Percentiles rank a stretch among this genome's conserved stretches.
Evolutionary conservation across 345 rosid species (phyloP).

Genomic region (Rhodomyrtus tomentosa): DNA sequence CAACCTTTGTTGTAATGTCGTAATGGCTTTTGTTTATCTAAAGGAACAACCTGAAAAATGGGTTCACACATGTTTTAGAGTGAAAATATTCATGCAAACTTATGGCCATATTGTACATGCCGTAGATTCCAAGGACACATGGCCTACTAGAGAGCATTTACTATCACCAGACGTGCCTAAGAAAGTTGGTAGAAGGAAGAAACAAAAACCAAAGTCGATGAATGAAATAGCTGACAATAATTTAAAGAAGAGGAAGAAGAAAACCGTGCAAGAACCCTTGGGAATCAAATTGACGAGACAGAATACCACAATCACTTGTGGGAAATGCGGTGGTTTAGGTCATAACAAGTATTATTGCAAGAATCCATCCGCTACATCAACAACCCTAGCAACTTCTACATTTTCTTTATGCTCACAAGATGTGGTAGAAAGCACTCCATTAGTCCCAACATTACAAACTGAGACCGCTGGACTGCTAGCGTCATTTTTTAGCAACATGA

Average conservation of each 20-base stretch:
- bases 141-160: no score
- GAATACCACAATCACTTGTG: background rate
- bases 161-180: no score
- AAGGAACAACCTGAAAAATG: background rate
- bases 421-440: background rate
- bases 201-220: no score
- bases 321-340: background rate
- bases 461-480: fast-evolving
- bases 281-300: no score
- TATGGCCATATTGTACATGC: no score
- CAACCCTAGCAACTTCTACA: background rate
- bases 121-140: no score
- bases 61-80: background rate
- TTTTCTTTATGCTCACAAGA: background rate
- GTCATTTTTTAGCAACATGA: background rate
- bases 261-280: no score
- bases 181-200: no score
- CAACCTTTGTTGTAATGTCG: fast-evolving
- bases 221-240: no score
- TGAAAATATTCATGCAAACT: no score
- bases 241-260: no score
- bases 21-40: background rate
- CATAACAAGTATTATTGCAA: background rate
- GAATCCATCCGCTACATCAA: background rate
- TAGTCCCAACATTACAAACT: background rate